Base-by-base conservation (phyloP, 768 basidiomycete genomes). In the Cystobasidium tubakii region DNA sequence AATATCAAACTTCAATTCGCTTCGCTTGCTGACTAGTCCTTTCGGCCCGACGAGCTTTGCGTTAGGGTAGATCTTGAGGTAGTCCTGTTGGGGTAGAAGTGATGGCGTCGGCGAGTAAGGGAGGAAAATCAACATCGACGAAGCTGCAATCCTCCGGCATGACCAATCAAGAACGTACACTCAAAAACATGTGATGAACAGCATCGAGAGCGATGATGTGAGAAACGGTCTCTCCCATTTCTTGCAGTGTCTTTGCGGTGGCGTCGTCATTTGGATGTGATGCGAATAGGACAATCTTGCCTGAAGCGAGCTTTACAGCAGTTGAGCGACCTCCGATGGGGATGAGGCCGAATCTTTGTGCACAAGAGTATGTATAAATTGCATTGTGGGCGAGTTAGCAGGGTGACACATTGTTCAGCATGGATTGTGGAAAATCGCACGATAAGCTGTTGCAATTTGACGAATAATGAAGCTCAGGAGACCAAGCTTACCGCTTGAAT, bases 391-490 rank as follows among this genome's bases (percentile, higher is more conserved):
- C n/a, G n/a, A n/a, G n/a, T n/a, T n/a, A n/a, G n/a, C n/a, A n/a
- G n/a, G n/a, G n/a, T n/a, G n/a, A n/a, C n/a, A n/a, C n/a, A n/a
- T n/a, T n/a, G n/a, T n/a, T n/a, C n/a, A n/a, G n/a, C n/a, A n/a
- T n/a, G n/a, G n/a, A n/a, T n/a, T n/a, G n/a, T n/a, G n/a, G n/a
- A 29, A 50, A 50, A 50, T 50, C 46, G 46, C 46, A 50, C 46
- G 15, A 50, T n/a, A 15, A 50, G 46, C 46, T 17, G 46, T 3
- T 4, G 15, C 10, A 6, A 50, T 50, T 21, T 4, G n/a, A 29
- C 57, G 29, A 21, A 17, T 17, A 19, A 13, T 29, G 31, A 6
- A 90, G 90, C 19, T 91, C 77, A 33, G 90, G 12, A 9, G 10
- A 87, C 86, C 43, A 67, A 63, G 36, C 57, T 15, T 29, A 60